A percentile compares a stretch with the other conserved stretches of the same genome.
phyloP scores from a whole-genome alignment of 1,139 yeast species.

The Kodamaea sp. region DNA sequence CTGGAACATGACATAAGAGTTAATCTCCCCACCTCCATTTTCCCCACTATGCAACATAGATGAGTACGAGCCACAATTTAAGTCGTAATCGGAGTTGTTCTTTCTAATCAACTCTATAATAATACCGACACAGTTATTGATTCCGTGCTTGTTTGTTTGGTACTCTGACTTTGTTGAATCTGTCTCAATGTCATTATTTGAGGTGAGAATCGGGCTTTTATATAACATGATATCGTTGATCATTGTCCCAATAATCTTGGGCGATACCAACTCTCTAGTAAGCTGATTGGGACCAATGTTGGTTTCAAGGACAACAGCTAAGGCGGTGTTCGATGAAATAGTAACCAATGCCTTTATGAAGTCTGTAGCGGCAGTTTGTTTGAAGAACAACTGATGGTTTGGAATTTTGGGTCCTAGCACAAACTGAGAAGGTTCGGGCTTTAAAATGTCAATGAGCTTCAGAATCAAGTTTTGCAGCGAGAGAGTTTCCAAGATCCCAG shows the following conservation, averaged over 20 bases:
- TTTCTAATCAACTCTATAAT: constrained; percentile 50
- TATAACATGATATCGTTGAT: constrained; percentile 44
- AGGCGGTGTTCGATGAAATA: constrained; percentile 71
- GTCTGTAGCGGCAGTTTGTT: constrained; percentile 94
- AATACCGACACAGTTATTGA: constrained; percentile 49
- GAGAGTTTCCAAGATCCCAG: constrained; percentile 58
- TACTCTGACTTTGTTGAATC: neutral
- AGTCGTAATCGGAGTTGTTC: constrained; percentile 50
- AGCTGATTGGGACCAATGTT: constrained; percentile 51
- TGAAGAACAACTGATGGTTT: constrained; percentile 48
- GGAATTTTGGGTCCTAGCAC: constrained; percentile 25
- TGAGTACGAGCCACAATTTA: constrained; percentile 45
- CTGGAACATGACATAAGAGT: constrained; percentile 45
- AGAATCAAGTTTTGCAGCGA: constrained; percentile 53
- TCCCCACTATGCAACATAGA: constrained; percentile 31
- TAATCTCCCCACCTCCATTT: constrained; percentile 41
- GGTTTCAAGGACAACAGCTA: constrained; percentile 48
- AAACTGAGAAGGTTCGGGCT: constrained; percentile 45
- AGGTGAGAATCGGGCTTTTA: constrained; percentile 15
- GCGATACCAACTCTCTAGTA: constrained; percentile 47
- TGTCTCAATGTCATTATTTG: constrained; percentile 11
- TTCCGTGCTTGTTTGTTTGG: constrained; percentile 46
- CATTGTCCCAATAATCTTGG: constrained; percentile 35
- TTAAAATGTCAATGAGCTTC: constrained; percentile 51
- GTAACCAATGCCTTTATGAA: constrained; percentile 91